Conservation (phyloP, 306 rosid genomes). For the Vigna hirtella region DNA sequence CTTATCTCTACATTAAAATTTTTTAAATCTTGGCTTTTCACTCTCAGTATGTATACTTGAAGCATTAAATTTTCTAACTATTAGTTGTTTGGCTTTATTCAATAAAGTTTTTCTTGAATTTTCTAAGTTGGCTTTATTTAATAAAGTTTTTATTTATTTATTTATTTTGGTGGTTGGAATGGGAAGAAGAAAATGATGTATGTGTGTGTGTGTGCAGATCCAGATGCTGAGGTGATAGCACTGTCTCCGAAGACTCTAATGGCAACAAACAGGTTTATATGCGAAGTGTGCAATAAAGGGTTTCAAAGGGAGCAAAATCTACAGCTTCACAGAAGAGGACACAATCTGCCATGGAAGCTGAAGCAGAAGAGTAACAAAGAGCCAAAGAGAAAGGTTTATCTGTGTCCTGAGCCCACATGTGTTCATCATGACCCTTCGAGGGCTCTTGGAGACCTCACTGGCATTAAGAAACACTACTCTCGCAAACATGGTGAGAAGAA, state of each 20-base stretch:
- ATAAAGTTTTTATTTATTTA: background rate
- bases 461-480: constrained; percentile 70
- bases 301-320: constrained; percentile 87
- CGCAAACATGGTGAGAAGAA: constrained; percentile 77
- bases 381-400: constrained; percentile 75
- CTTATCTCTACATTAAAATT: background rate
- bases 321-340: constrained; percentile 92
- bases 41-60: constrained; percentile 2
- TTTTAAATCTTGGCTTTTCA: background rate
- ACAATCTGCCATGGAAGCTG: constrained; percentile 84
- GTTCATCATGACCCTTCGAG: constrained; percentile 82
- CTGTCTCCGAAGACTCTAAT: constrained; percentile 83
- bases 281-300: constrained; percentile 86
- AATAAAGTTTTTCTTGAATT: background rate
- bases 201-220: constrained; percentile 56
- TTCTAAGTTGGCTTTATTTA: constrained; percentile 49
- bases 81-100: constrained; percentile 11
- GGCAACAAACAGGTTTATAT: constrained; percentile 86
- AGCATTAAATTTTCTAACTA: constrained; percentile 13
- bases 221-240: constrained; percentile 84
- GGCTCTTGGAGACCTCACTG: constrained; percentile 82
- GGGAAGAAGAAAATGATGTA: background rate
- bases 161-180: background rate
- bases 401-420: constrained; percentile 79
- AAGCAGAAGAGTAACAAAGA: constrained; percentile 72